Conservation (phyloP, 2,329 filamentous ascomycete genomes). For the Hypoxylon sp. region DNA sequence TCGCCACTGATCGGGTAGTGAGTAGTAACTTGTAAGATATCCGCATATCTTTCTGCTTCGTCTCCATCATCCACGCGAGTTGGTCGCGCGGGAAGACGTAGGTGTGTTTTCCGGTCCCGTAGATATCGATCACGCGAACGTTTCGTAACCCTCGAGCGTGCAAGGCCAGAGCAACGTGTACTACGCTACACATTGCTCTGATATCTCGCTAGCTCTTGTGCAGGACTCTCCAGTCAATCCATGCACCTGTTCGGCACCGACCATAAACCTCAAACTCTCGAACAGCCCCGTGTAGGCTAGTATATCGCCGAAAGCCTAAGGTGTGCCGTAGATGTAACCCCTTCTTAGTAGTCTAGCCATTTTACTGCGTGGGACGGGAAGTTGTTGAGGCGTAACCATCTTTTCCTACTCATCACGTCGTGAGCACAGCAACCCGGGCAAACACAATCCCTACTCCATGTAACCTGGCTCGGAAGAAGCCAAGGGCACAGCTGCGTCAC, state of each 20-base stretch:
- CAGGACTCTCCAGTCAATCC: slow-evolving; percentile 1
- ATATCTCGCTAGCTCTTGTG: not conserved
- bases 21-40: not conserved
- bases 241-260: not conserved
- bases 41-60: not conserved
- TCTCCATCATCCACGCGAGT: slow-evolving; percentile 2
- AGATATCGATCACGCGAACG: not conserved
- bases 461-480: slow-evolving; percentile 3
- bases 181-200: not conserved
- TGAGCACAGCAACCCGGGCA: slow-evolving; percentile 2
- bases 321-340: not conserved
- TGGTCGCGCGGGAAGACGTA: not conserved
- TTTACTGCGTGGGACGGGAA: not conserved
- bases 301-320: not conserved
- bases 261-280: slow-evolving; percentile 6
- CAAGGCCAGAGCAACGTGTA: slow-evolving; percentile 5
- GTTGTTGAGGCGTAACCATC: slow-evolving; percentile 1
- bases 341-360: not conserved
- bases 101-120: not conserved
- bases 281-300: not conserved
- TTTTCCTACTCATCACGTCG: slow-evolving; percentile 1
- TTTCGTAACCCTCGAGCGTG: not conserved
- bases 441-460: slow-evolving; percentile 14
- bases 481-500: slow-evolving; percentile 11
- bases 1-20: slow-evolving; percentile 1